Evolutionary conservation across 1,284 basidiomycete species (phyloP).

Genomic region (Apiotrichum gracile): DNA sequence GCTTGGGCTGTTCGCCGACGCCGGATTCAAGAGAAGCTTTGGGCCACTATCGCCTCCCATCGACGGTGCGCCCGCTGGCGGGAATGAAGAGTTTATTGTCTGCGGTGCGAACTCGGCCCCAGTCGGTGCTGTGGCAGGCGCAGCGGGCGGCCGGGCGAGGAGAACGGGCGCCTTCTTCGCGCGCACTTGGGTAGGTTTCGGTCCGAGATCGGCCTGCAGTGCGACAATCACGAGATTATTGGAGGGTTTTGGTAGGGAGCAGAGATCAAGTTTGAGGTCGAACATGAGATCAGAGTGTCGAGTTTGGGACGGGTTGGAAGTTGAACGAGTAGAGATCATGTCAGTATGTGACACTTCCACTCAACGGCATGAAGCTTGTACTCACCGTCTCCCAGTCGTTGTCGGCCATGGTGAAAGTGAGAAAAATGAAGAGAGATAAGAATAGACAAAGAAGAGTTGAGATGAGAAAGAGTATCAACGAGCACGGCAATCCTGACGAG

Average conservation of each 20-base stretch:
- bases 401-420: slow-evolving; percentile 1
- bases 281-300: no score
- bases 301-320: no score
- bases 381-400: slow-evolving; percentile 16
- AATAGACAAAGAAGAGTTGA: not conserved
- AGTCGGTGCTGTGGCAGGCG: not conserved
- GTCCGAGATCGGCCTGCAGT: not conserved
- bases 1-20: not conserved
- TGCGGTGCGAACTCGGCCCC: no score
- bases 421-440: not conserved
- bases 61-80: no score
- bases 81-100: no score
- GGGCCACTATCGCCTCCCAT: no score
- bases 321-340: not conserved
- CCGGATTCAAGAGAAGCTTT: no score
- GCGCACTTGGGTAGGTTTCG: not conserved
- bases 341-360: not conserved
- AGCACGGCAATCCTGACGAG: no score
- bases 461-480: not conserved
- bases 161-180: not conserved
- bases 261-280: no score
- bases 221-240: not conserved
- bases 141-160: not conserved
- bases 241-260: no score
- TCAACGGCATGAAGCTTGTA: not conserved